Conservation (phyloP, 805 yeast genomes). For the Yamadazyma kitorensis region DNA sequence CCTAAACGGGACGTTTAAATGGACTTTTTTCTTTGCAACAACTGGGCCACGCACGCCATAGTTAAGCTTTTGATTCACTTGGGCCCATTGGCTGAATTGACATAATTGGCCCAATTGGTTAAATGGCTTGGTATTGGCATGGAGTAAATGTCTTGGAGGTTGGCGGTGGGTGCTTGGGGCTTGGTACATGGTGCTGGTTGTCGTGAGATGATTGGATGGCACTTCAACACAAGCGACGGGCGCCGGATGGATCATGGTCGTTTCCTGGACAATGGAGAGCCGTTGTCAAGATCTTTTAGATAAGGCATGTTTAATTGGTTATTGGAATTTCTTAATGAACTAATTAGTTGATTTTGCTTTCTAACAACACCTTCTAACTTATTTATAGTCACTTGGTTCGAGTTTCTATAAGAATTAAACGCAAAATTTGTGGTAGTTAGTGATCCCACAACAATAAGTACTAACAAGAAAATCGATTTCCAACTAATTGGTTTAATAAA, state of each 20-base stretch:
- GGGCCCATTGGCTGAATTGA: no score
- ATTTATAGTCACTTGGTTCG: slow-evolving; percentile 13
- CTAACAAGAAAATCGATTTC: slow-evolving; percentile 57
- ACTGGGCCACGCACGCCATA: no score
- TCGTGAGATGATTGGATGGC: not conserved
- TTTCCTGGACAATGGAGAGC: slow-evolving; percentile 13
- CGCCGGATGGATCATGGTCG: not conserved
- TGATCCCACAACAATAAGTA: slow-evolving; percentile 48
- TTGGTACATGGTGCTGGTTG: not conserved
- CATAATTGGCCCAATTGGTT: no score
- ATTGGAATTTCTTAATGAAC: not conserved
- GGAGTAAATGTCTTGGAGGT: no score
- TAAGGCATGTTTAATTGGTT: slow-evolving; percentile 1
- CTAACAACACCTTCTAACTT: slow-evolving; percentile 15
- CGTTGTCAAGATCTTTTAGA: slow-evolving; percentile 5
- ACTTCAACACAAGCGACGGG: not conserved
- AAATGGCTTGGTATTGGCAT: no score
- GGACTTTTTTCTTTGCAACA: slow-evolving; percentile 5
- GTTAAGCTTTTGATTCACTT: not conserved
- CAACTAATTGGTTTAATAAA: slow-evolving; percentile 69
- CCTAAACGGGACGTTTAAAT: slow-evolving; percentile 12
- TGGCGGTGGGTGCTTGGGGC: no score
- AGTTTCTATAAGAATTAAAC: slow-evolving; percentile 35
- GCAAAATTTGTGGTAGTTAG: slow-evolving; percentile 50
- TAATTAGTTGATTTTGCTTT: slow-evolving; percentile 12